Evolutionary conservation across 2,329 filamentous ascomycete species (phyloP).

Genomic region (Torrubiella hemipterigena): DNA sequence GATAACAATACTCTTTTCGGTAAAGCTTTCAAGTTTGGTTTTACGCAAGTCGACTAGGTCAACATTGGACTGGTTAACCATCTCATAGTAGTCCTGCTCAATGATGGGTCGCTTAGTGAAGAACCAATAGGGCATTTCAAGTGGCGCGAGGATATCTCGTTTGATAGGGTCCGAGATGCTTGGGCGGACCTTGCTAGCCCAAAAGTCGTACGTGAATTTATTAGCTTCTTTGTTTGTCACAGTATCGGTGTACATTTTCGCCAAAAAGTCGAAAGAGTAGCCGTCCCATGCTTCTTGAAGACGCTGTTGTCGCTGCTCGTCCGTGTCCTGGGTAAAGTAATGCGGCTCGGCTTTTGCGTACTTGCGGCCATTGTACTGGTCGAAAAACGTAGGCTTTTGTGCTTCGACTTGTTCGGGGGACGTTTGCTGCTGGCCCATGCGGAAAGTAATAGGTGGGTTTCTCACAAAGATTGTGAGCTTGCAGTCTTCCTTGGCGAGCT

Average conservation of each 20-base stretch:
- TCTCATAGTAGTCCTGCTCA: slow-evolving; percentile 7
- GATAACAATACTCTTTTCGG: slow-evolving; percentile 2
- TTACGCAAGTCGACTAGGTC: slow-evolving; percentile 5
- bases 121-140: slow-evolving; percentile 4
- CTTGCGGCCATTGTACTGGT: slow-evolving; percentile 24
- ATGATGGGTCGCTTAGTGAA: background rate
- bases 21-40: slow-evolving; percentile 3
- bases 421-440: slow-evolving; percentile 39
- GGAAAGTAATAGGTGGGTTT: slow-evolving; percentile 45
- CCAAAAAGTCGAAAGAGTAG: slow-evolving; percentile 35
- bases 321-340: slow-evolving; percentile 11
- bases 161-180: slow-evolving; percentile 6
- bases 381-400: slow-evolving; percentile 19
- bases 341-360: slow-evolving; percentile 1
- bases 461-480: slow-evolving; percentile 38
- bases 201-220: slow-evolving; percentile 5
- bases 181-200: slow-evolving; percentile 3
- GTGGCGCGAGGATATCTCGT: slow-evolving; percentile 5
- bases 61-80: slow-evolving; percentile 7
- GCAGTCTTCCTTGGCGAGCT: slow-evolving; percentile 20
- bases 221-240: slow-evolving; percentile 3
- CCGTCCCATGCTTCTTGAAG: slow-evolving; percentile 30
- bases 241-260: slow-evolving; percentile 24
- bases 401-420: slow-evolving; percentile 31
- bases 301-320: slow-evolving; percentile 28